phyloP scores from a whole-genome alignment of 768 basidiomycete genomes.

The Tephrocybe sp. region DNA sequence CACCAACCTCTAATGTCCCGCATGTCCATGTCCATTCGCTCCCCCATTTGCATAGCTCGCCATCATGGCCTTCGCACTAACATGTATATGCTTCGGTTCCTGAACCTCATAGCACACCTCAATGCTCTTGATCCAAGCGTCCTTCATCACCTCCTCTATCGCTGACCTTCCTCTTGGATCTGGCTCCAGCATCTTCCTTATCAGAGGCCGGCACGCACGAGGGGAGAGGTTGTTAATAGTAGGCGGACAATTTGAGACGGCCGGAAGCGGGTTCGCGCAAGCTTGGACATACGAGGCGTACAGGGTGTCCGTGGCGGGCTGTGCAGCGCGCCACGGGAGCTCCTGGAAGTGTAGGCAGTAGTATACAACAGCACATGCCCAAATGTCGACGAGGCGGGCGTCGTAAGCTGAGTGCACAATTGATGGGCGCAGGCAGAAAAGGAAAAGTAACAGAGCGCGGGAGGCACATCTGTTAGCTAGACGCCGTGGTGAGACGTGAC shows the following conservation, averaged over 20 bases:
- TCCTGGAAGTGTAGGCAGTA: conserved; percentile 99
- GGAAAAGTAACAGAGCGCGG: conserved; percentile 19
- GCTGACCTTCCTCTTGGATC: conserved; percentile 74
- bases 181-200: conserved; percentile 95
- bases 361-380: conserved; percentile 96
- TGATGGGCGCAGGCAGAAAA: conserved; percentile 4
- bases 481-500: conserved; percentile 24
- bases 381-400: conserved; percentile 94
- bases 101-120: conserved; percentile 76
- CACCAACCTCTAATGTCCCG: conserved; percentile 11
- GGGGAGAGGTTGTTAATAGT: conserved; percentile 91
- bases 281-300: conserved; percentile 76
- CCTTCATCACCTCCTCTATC: conserved; percentile 79
- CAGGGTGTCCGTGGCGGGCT: conserved; percentile 67
- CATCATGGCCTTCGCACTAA: conserved; percentile 60
- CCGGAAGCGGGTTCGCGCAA: conserved; percentile 45
- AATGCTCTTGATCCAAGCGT: conserved; percentile 79
- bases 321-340: conserved; percentile 96
- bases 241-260: conserved; percentile 48
- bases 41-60: conserved; percentile 39
- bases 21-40: not conserved
- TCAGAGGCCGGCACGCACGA: conserved; percentile 75
- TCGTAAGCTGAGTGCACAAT: conserved; percentile 73
- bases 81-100: conserved; percentile 72
- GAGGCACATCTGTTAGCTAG: conserved; percentile 38